phyloP scores from a whole-genome alignment of 148 eudicot genomes.

The Silene latifolia region DNA sequence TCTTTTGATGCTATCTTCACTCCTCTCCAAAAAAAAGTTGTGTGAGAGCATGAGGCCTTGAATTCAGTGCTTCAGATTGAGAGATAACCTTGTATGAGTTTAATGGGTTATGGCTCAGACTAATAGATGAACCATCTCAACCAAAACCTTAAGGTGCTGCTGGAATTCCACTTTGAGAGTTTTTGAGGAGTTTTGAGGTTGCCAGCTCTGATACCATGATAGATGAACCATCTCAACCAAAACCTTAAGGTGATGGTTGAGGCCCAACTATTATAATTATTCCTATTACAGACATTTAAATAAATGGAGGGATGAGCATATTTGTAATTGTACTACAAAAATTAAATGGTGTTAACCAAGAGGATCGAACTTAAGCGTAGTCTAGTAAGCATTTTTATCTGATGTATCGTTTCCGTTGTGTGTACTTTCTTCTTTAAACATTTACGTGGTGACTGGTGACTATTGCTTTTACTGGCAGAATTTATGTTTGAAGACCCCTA shows the following conservation, averaged over 20 bases:
- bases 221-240: no score
- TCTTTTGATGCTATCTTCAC: background rate
- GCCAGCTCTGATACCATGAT: no score
- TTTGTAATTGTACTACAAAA: background rate
- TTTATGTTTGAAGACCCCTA: background rate
- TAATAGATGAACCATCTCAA: no score
- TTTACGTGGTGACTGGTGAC: background rate
- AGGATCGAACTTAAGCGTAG: background rate
- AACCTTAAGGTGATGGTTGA: no score
- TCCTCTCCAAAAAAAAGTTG: background rate
- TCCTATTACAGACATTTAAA: background rate
- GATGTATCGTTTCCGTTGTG: background rate
- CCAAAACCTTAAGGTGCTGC: no score
- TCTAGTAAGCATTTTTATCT: background rate
- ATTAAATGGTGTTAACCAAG: background rate
- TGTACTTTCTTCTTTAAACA: background rate
- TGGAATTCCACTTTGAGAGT: no score
- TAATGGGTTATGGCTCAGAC: constrained; percentile 1
- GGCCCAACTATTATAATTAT: no score
- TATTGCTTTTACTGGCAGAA: background rate
- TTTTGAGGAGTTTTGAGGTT: no score
- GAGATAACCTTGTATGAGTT: background rate
- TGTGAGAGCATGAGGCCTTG: background rate
- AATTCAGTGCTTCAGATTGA: background rate
- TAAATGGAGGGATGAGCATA: background rate